phyloP scores from a whole-genome alignment of 202 grass and related monocot genomes.

The Hordeum pubiflorum region DNA sequence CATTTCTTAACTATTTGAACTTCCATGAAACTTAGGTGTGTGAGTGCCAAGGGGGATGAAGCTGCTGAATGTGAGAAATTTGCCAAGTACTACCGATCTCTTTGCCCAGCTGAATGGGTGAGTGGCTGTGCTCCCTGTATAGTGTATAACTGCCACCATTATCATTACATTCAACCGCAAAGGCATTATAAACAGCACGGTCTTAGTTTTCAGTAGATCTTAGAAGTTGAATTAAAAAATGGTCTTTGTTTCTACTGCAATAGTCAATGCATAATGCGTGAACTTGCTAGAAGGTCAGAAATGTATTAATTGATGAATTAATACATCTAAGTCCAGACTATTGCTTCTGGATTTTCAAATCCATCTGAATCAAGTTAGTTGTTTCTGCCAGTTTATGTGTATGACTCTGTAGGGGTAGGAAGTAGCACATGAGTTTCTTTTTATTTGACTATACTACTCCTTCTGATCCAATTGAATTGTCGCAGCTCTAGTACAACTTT shows the following conservation, averaged over 20 bases:
- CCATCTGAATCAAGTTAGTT: not conserved
- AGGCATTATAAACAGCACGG: not conserved
- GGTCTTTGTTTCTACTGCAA: not conserved
- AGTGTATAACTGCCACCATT: not conserved
- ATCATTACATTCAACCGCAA: not conserved
- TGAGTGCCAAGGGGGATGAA: slow-evolving; percentile 57
- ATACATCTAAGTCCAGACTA: not conserved
- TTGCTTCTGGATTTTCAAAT: not conserved
- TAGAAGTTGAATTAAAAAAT: not conserved
- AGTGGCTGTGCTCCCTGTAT: slow-evolving; percentile 15
- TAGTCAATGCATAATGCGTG: not conserved
- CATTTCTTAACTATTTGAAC: slow-evolving; percentile 10
- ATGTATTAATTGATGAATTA: not conserved
- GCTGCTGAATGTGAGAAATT: slow-evolving; percentile 66
- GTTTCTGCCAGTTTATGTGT: not conserved
- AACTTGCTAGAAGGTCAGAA: not conserved
- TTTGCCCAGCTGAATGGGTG: slow-evolving; percentile 90
- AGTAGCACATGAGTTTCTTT: not conserved
- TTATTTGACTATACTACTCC: not conserved
- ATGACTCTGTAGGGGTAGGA: not conserved
- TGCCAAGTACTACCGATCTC: slow-evolving; percentile 79
- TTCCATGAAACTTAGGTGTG: slow-evolving; percentile 43
- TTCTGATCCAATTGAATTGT: too few species aligned
- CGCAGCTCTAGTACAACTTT: too few species aligned
- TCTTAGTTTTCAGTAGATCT: not conserved